phyloP scores from a whole-genome alignment of 2,329 filamentous ascomycete species.

The Stemphylium lycopersici region DNA sequence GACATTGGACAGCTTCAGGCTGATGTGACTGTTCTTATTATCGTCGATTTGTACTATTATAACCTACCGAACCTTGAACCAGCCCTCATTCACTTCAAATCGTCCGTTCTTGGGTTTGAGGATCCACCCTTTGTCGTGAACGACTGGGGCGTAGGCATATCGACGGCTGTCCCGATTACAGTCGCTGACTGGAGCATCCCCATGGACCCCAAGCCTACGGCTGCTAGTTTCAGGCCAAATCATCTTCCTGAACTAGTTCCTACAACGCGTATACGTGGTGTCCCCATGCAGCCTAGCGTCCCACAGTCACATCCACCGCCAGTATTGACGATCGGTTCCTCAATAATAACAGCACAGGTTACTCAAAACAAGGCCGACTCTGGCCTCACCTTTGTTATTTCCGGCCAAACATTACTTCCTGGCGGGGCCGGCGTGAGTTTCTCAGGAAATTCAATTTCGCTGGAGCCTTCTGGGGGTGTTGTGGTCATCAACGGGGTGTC shows the following conservation, averaged over 20 bases:
- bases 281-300: constrained; percentile 23
- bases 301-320: constrained; percentile 30
- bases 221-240: constrained; percentile 3
- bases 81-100: constrained; percentile 39
- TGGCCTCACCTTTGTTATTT: constrained; percentile 45
- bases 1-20: constrained; percentile 48
- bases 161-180: constrained; percentile 13
- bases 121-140: constrained; percentile 19
- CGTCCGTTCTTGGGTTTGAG: constrained; percentile 35
- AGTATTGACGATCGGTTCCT: constrained; percentile 50
- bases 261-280: constrained; percentile 8
- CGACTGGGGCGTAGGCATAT: constrained; percentile 11
- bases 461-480: constrained; percentile 33
- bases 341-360: constrained; percentile 37
- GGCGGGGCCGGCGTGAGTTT: constrained; percentile 41
- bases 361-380: neutral
- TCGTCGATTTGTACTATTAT: constrained; percentile 50
- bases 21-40: constrained; percentile 51
- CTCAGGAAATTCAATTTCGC: constrained; percentile 40
- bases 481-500: constrained; percentile 43
- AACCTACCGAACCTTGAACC: constrained; percentile 22
- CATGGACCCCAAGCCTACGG: constrained; percentile 7
- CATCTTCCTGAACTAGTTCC: constrained; percentile 5
- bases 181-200: constrained; percentile 23
- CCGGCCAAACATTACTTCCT: constrained; percentile 47